Conservation (phyloP, 192 early-diverging fungal species). For the Coemansia sp. region DNA sequence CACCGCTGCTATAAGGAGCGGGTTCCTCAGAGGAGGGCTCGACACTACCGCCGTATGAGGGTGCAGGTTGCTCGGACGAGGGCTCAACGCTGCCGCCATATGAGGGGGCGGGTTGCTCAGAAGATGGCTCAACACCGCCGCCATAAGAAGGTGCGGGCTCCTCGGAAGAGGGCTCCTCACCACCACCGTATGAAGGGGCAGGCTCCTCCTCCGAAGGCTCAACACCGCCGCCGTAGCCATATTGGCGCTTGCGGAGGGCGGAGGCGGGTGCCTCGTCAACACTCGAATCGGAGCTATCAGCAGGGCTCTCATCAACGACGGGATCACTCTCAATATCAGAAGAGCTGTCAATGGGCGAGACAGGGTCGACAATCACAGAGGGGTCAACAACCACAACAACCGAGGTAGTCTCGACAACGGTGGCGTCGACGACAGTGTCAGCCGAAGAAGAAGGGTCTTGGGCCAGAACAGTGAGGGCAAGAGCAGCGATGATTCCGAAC, state of each 20-base stretch:
- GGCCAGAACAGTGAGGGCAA: conserved; percentile 2
- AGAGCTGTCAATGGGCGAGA: neutral
- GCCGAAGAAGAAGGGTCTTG: neutral
- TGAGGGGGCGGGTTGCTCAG: neutral
- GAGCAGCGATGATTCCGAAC: conserved; percentile 6
- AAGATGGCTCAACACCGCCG: neutral
- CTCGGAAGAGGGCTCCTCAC: neutral
- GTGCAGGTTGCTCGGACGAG: neutral
- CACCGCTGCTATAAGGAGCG: neutral
- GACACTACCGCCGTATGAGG: conserved; percentile 1
- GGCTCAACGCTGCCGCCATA: conserved; percentile 3
- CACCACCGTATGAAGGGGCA: neutral
- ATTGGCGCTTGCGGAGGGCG: neutral
- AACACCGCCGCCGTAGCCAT: neutral
- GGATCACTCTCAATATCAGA: neutral
- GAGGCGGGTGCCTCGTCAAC: neutral
- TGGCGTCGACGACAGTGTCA: neutral
- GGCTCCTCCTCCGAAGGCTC: neutral
- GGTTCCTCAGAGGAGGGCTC: neutral
- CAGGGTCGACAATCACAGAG: neutral
- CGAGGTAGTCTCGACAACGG: conserved; percentile 2
- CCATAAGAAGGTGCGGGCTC: conserved; percentile 1
- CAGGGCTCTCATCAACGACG: neutral
- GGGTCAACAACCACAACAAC: neutral
- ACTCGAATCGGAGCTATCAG: neutral